Base-by-base conservation (phyloP, 208 protist species). In the Leishmania lainsoni region DNA sequence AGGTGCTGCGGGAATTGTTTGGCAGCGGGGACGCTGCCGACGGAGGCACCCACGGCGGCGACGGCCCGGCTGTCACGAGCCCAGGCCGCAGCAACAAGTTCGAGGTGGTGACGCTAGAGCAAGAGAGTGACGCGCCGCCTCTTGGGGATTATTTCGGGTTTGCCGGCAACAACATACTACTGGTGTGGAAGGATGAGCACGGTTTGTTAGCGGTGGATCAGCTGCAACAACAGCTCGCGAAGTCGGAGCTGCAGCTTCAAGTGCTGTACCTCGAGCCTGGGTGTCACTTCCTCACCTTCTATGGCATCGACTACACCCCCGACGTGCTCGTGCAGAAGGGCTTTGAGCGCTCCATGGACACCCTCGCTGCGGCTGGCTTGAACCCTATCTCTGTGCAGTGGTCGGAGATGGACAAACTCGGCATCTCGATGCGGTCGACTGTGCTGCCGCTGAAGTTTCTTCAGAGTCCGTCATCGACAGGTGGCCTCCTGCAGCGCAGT, bases 141-240 rank as follows among this genome's bases (percentile, higher is more conserved):
- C 91, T 98, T 26, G 95, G 95, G 4, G 95, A 98, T 82, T 98
- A 98, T 87, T 96, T 98, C 76, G 93, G 94, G n/a, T 98, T 98
- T 49, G 93, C 94, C 8, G 95, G 95, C n/a, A 94, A 95, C 61
- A 88, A 96, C 70, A 86, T 95, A 71, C 85, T 98, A 12, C 78
- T 98, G 10, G 93, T 95, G 14, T 97, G 93, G 94, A 98, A 98
- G 71, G 95, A 98, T 80, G 95, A 98, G 83, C 95, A 98, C 80
- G 95, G 95, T 14, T 77, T 98, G 26, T 83, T 98, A 49, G 95
- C 95, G 29, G 94, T 98, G 59, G 95, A 98, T 74, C 95, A 98
- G 85, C 93, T 95, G 76, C 93, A 97, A 79, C 92, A 96, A 79
- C 85, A 91, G 14, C 59, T 83, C 12, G 49, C 76, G 52, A 79